These are phyloP conservation scores for Pseudozyma sp. DNA, from an alignment of 1,284 basidiomycete genomes.

Conservation along the genomic window DNA sequence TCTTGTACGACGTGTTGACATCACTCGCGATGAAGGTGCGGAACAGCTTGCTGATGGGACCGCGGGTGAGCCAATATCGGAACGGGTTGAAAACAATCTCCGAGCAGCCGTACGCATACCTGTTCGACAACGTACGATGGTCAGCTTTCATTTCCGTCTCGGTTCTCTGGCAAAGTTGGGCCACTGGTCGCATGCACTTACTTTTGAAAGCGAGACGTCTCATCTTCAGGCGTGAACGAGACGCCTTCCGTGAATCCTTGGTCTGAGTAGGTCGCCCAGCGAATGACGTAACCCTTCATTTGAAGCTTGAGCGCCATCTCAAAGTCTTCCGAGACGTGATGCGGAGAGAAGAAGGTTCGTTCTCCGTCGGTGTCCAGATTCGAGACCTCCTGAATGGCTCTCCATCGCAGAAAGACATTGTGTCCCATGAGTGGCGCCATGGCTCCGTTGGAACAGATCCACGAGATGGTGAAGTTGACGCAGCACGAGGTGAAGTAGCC, in stretches of 20 bases:
- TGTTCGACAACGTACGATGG: neutral
- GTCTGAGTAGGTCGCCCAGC: constrained; percentile 84
- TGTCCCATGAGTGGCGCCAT: constrained; percentile 83
- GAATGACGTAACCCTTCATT: constrained; percentile 75
- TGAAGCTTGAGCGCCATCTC: constrained; percentile 75
- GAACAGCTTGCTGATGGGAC: constrained; percentile 82
- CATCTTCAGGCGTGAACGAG: constrained; percentile 78
- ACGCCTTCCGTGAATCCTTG: constrained; percentile 87
- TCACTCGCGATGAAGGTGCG: constrained; percentile 77
- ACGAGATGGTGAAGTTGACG: constrained; percentile 61
- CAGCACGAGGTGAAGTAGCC: constrained; percentile 74
- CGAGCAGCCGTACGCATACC: constrained; percentile 78
- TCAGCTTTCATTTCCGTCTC: too few relatives aligned
- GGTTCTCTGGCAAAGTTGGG: neutral
- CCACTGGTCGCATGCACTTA: neutral
- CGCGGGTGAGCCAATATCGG: constrained; percentile 77
- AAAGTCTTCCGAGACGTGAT: constrained; percentile 85
- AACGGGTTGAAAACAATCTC: constrained; percentile 69
- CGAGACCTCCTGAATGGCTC: constrained; percentile 81
- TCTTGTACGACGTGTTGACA: constrained; percentile 77
- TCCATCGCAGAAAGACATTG: constrained; percentile 87
- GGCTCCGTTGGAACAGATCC: constrained; percentile 70
- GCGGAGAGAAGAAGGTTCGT: constrained; percentile 81
- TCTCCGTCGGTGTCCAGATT: constrained; percentile 77
- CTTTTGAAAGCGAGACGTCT: constrained; percentile 86